Evolutionary conservation across 176 grass and related monocot genomes (phyloP).

Genomic region (Ananas comosus): DNA sequence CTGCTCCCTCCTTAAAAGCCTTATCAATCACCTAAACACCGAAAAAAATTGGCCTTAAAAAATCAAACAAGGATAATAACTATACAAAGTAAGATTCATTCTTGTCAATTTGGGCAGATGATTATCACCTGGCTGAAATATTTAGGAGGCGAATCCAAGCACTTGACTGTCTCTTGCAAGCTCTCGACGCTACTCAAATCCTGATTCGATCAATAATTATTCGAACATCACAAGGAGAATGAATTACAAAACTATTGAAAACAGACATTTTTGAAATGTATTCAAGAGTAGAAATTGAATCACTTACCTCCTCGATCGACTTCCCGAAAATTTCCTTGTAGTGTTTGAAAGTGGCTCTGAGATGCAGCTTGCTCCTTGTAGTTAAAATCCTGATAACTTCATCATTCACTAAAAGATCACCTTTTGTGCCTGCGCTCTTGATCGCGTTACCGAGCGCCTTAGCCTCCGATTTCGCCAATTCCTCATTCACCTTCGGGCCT

Average conservation of each 20-base stretch:
- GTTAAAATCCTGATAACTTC: conserved; percentile 72
- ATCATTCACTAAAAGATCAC: conserved; percentile 36
- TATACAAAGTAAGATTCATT: too few species aligned
- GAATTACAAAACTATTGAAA: neutral
- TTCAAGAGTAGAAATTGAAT: neutral
- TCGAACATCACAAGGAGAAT: neutral
- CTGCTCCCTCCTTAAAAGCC: conserved; percentile 45
- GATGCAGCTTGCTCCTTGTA: conserved; percentile 77
- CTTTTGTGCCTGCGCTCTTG: conserved; percentile 25
- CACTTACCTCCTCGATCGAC: conserved; percentile 36
- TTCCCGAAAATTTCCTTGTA: conserved; percentile 55
- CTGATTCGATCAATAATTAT: conserved; percentile 13
- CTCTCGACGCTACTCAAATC: conserved; percentile 28
- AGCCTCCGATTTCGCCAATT: conserved; percentile 52
- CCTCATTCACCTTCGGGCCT: conserved; percentile 43
- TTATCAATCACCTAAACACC: conserved; percentile 40
- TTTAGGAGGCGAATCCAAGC: conserved; percentile 55
- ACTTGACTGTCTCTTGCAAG: conserved; percentile 42
- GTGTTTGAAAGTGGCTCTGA: conserved; percentile 51
- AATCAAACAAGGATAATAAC: neutral
- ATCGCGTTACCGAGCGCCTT: conserved; percentile 45
- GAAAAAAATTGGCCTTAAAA: neutral
- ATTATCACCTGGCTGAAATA: conserved; percentile 68
- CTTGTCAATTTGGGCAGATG: neutral
- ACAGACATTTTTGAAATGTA: neutral